These are phyloP conservation scores for Lecanicillium sp. DNA, from an alignment of 2,329 filamentous ascomycete species.

Conservation along the genomic window DNA sequence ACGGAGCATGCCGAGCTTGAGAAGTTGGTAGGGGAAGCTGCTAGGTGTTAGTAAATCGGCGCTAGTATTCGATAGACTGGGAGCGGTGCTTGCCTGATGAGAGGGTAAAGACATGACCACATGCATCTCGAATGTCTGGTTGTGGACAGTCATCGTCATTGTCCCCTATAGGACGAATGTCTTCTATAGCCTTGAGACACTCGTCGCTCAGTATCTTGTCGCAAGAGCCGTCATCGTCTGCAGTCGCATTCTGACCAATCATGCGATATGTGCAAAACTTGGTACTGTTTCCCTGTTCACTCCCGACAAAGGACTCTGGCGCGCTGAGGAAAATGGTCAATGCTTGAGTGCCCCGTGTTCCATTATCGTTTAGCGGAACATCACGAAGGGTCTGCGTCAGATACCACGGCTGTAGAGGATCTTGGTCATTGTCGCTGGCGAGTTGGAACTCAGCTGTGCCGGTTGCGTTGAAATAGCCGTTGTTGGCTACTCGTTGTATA, in stretches of 20 bases:
- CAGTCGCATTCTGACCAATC: not conserved
- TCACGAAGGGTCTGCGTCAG: slow-evolving; percentile 6
- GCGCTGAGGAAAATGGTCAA: slow-evolving; percentile 8
- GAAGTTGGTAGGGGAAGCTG: not conserved
- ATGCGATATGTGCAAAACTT: slow-evolving; percentile 7
- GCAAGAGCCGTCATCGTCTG: slow-evolving; percentile 4
- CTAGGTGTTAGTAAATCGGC: too few species aligned
- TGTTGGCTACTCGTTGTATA: too few species aligned
- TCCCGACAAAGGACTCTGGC: slow-evolving; percentile 3
- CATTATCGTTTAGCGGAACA: slow-evolving; percentile 1
- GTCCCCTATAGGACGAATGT: not conserved
- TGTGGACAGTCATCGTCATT: slow-evolving; percentile 2
- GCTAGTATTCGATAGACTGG: not conserved
- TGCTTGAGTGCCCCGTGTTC: not conserved
- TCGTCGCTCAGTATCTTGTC: slow-evolving; percentile 4
- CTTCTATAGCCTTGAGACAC: slow-evolving; percentile 4
- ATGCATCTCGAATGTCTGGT: slow-evolving; percentile 1
- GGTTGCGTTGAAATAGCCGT: slow-evolving; percentile 6
- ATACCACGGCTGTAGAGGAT: slow-evolving; percentile 2
- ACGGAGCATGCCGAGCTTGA: not conserved
- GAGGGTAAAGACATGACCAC: not conserved
- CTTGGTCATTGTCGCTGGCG: too few species aligned
- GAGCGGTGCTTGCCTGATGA: not conserved
- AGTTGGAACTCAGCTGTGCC: slow-evolving; percentile 3
- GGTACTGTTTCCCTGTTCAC: not conserved